Evolutionary conservation across 352 stramenopile species (phyloP).

Genomic region (Globisporangium iwayamae): DNA sequence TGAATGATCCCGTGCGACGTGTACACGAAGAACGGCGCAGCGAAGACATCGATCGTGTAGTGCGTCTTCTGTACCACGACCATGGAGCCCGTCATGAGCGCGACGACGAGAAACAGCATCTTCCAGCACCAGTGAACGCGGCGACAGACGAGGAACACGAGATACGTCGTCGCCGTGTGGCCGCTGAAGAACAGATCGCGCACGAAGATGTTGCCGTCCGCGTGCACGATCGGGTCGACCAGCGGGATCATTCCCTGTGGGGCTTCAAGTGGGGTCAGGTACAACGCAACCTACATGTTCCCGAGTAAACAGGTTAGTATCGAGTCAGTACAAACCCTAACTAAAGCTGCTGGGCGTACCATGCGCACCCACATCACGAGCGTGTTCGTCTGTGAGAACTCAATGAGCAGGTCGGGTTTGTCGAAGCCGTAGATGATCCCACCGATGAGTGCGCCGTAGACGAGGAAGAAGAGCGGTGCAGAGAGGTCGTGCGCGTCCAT

Average conservation of each 20-base stretch:
- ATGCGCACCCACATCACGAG: constrained; percentile 36
- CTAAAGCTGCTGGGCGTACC: constrained; percentile 10
- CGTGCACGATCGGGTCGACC: constrained; percentile 26
- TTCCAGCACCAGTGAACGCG: constrained; percentile 28
- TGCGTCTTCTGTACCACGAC: constrained; percentile 35
- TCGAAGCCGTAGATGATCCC: constrained; percentile 24
- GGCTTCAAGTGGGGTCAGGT: constrained; percentile 29
- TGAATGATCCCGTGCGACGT: constrained; percentile 26
- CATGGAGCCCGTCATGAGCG: constrained; percentile 21
- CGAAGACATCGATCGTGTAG: constrained; percentile 35
- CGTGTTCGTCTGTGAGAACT: constrained; percentile 29
- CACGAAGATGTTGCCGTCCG: constrained; percentile 25
- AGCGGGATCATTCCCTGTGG: constrained; percentile 25
- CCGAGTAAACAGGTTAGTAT: not conserved
- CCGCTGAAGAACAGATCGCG: constrained; percentile 38
- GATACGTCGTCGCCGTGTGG: constrained; percentile 32
- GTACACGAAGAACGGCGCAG: constrained; percentile 35
- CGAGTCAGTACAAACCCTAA: not conserved
- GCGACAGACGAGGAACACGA: constrained; percentile 25
- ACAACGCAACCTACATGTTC: constrained; percentile 20
- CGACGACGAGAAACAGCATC: constrained; percentile 19
- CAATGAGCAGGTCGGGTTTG: constrained; percentile 33
- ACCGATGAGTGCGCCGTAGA: constrained; percentile 26
- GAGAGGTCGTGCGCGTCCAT: constrained; percentile 28
- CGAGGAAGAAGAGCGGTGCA: constrained; percentile 23